A percentile compares a stretch with the other conserved stretches of the same genome.
phyloP scores from a whole-genome alignment of 2,329 filamentous ascomycete species.

The Colletotrichum musicola region DNA sequence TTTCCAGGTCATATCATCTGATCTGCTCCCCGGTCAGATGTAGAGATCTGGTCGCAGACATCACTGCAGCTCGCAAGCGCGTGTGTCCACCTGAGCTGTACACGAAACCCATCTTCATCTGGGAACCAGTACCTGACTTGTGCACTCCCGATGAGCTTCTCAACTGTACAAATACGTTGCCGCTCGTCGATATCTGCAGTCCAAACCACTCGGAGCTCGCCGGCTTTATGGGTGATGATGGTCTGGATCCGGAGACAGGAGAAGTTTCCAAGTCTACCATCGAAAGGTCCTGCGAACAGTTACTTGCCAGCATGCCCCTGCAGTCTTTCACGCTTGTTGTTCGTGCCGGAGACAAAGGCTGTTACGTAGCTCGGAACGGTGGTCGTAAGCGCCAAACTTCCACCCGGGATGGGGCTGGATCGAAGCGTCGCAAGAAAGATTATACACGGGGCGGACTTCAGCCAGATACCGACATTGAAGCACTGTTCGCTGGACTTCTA shows the following conservation, averaged over 20 bases:
- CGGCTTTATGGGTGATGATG: conserved; percentile 79
- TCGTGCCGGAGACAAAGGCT: conserved; percentile 79
- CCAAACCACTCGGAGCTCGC: conserved; percentile 94
- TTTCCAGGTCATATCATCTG: conserved; percentile 85
- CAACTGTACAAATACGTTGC: conserved; percentile 73
- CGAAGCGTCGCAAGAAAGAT: conserved; percentile 57
- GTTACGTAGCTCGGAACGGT: conserved; percentile 72
- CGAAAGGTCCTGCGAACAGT: conserved; percentile 72
- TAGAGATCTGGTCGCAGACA: conserved; percentile 79
- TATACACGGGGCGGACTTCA: conserved; percentile 65
- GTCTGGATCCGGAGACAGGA: conserved; percentile 66
- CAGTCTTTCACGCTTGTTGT: conserved; percentile 76
- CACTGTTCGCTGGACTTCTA: conserved; percentile 70
- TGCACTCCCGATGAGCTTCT: conserved; percentile 79
- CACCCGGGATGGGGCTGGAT: conserved; percentile 42
- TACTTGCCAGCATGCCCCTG: conserved; percentile 73
- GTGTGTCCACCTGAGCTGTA: conserved; percentile 50
- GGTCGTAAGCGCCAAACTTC: conserved; percentile 59
- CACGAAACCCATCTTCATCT: conserved; percentile 81
- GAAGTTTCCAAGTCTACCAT: conserved; percentile 65
- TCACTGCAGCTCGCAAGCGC: conserved; percentile 69
- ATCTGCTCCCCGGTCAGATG: conserved; percentile 86
- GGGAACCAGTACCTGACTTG: conserved; percentile 94
- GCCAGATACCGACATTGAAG: conserved; percentile 73
- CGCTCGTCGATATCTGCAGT: conserved; percentile 72